phyloP scores from a whole-genome alignment of 768 basidiomycete species.

The Termitomyces sp. region DNA sequence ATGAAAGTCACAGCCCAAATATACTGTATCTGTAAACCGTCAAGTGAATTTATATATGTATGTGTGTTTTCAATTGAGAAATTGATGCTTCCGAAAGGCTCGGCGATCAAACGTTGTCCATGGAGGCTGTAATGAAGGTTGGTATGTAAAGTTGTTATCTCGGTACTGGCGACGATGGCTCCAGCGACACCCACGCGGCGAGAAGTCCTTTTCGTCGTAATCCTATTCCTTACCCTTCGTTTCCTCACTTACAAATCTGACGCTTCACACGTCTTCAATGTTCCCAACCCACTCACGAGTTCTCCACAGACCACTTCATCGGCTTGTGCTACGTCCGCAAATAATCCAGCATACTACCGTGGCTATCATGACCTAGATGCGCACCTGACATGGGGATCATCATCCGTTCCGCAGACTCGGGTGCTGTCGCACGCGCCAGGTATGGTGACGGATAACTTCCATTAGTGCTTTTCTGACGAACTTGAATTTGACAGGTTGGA shows the following conservation, averaged over 20 bases:
- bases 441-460: constrained; percentile 19
- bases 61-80: not conserved
- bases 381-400: constrained; percentile 32
- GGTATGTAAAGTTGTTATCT: not conserved
- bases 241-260: constrained; percentile 28
- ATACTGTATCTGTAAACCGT: not conserved
- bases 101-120: not conserved
- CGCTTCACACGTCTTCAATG: constrained; percentile 5
- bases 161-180: constrained; percentile 19
- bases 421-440: constrained; percentile 76
- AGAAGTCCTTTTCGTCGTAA: constrained; percentile 44
- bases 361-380: constrained; percentile 15
- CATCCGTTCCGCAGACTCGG: constrained; percentile 49
- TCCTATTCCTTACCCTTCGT: constrained; percentile 42
- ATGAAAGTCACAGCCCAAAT: not conserved
- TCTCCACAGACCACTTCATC: constrained; percentile 5
- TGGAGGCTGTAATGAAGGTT: not conserved
- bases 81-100: not conserved
- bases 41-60: too few relatives aligned
- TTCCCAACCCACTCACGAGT: constrained; percentile 4
- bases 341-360: constrained; percentile 2
- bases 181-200: constrained; percentile 46
- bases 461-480: not conserved
- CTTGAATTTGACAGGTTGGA: constrained; percentile 63
- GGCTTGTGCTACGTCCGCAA: constrained; percentile 4